These are phyloP conservation scores for Cymbidium sinense DNA, from an alignment of 106 monocot genomes.

Conservation along the genomic window DNA sequence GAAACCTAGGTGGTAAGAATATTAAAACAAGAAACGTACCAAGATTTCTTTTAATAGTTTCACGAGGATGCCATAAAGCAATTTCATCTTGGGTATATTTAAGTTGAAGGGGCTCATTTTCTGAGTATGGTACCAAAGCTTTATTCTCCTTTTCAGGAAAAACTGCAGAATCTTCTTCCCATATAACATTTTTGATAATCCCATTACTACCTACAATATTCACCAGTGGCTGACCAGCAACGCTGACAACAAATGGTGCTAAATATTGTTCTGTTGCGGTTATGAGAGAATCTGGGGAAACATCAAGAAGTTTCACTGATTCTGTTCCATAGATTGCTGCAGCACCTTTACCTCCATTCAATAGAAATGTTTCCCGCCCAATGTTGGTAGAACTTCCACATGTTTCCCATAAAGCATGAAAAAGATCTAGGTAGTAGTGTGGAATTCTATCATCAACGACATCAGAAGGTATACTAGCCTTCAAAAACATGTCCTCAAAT, in stretches of 20 bases:
- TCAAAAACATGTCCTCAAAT: constrained; percentile 95
- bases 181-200: constrained; percentile 56
- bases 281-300: constrained; percentile 37
- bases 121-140: constrained; percentile 50
- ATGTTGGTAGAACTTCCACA: constrained; percentile 59
- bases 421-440: constrained; percentile 51
- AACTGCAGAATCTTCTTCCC: constrained; percentile 37
- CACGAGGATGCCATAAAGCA: not conserved
- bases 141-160: constrained; percentile 10
- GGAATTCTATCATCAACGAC: constrained; percentile 25
- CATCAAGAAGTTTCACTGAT: constrained; percentile 88
- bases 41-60: constrained; percentile 37
- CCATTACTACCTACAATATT: constrained; percentile 37
- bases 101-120: constrained; percentile 38
- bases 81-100: constrained; percentile 33
- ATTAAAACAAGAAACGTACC: constrained; percentile 60
- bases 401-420: constrained; percentile 93
- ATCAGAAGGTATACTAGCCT: constrained; percentile 43
- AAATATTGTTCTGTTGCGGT: constrained; percentile 46
- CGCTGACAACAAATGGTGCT: constrained; percentile 66
- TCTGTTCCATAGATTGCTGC: constrained; percentile 72
- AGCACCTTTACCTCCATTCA: constrained; percentile 69
- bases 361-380: constrained; percentile 64
- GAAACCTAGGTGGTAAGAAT: constrained; percentile 90
- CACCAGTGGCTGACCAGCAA: constrained; percentile 43